These are phyloP conservation scores for Nakazawaea wyomingensis DNA, from an alignment of 805 yeast genomes.

Conservation along the genomic window DNA sequence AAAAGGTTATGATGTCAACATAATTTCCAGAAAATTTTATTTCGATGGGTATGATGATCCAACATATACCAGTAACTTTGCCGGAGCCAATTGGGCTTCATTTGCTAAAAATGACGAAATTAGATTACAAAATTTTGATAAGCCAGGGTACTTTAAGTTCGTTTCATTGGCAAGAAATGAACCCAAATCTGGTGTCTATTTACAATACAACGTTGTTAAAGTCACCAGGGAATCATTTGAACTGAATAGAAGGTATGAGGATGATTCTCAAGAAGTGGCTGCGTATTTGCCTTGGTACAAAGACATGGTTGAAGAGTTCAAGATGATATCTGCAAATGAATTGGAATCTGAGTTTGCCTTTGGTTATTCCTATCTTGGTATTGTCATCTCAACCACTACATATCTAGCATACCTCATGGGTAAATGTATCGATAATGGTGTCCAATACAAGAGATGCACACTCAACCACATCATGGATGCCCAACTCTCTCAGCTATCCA, in stretches of 20 bases:
- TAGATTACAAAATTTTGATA: slow-evolving; percentile 35
- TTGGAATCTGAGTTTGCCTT: slow-evolving; percentile 19
- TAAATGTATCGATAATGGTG: slow-evolving; percentile 41
- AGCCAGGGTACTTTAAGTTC: slow-evolving; percentile 36
- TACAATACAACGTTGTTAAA: slow-evolving; percentile 16
- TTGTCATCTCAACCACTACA: slow-evolving; percentile 53
- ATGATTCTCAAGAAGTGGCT: background rate
- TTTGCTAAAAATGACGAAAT: slow-evolving; percentile 29
- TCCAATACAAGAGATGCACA: slow-evolving; percentile 36
- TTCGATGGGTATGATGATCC: slow-evolving; percentile 39
- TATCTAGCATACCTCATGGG: slow-evolving; percentile 50
- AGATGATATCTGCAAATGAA: slow-evolving; percentile 25
- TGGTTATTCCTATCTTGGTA: slow-evolving; percentile 48
- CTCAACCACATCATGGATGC: slow-evolving; percentile 46
- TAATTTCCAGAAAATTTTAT: slow-evolving; percentile 35
- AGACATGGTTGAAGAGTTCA: slow-evolving; percentile 32
- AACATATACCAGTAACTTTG: slow-evolving; percentile 47
- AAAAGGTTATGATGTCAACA: slow-evolving; percentile 29
- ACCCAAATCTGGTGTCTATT: slow-evolving; percentile 39
- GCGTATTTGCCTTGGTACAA: slow-evolving; percentile 39
- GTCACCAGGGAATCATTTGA: slow-evolving; percentile 5
- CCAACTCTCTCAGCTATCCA: background rate
- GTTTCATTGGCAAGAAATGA: slow-evolving; percentile 33
- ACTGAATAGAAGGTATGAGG: slow-evolving; percentile 16
- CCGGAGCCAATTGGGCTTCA: slow-evolving; percentile 58